Evolutionary conservation across 768 basidiomycete species (phyloP), one percentile per base, ranked within the genome.

Genomic region (Naganishia friedmannii): DNA sequence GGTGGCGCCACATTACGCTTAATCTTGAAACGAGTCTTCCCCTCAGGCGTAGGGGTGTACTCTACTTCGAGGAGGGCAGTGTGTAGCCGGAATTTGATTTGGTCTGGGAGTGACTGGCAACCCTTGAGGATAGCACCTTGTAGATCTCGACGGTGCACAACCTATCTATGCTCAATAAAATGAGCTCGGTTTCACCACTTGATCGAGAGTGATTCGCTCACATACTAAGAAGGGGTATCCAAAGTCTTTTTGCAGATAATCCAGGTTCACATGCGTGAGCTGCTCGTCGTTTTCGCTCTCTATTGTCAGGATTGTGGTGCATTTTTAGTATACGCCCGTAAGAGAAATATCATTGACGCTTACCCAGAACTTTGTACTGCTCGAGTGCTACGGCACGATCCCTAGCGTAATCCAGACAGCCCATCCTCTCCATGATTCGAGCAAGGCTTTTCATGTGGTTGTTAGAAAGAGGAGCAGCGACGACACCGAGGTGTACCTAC

Each of bases 131-230:
- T 69, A 1, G 75, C 69, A n/a, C 78, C 75, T 56, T 78, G 80
- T 8, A 83, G 74, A 19, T 81, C 79, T 3, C 73, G 73, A 9
- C 83, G 80, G 70, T 83, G 83, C 0, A 78, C 79, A 26, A 82
- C 65, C 60, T 63, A 34, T 63, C 7, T 2, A 34, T 46, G 13
- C 3, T 71, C 65, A 45, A 42, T 42, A 37, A 13, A 15, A 45
- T 63, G 6, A 63, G 60, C 39, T 26, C 21, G 60, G 21, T 63
- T 19, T 26, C 7, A 45, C 32, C 6, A 3, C 15, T 21, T 42
- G 7, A 3, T 7, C 48, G 3, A n/a, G 7, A 3, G 7, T 7
- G 48, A 21, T 7, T 23, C 12, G 13, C 7, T 3, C 4, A 63
- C 60, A 19, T 63, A 63, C 60, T 28, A 65, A 68, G 46, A 82